Base-by-base conservation (phyloP, 257 asterid genomes). In the Capsicum chinense region DNA sequence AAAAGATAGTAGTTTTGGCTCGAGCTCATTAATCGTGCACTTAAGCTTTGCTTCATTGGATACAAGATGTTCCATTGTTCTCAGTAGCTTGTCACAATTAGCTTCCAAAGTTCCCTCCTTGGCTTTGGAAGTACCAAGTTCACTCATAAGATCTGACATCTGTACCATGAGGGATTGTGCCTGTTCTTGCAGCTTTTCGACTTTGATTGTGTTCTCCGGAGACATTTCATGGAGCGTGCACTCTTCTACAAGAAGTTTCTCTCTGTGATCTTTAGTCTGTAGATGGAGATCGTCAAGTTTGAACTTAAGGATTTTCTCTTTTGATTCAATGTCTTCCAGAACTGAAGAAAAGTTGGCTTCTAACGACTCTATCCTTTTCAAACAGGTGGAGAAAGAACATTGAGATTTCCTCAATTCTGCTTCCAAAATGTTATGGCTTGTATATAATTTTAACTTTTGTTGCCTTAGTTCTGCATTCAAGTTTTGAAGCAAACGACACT, bases 391-490 rank as follows among this genome's bases (percentile, higher is more conserved):
- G 56, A 81, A 21, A 66, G 70, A 70, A 81, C 87, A 66, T 80
- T 54, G 87, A n/a, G 74, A 82, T 39, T 57, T 85, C 83, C 92
- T 76, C 47, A 88, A 80, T 88, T 80, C 85, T 79, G 88, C 85
- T 86, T 89, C 92, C 82, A 89, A 79, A 79, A 17, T 79, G 84
- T 85, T 73, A 78, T 89, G 84, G 47, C 63, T 84, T 15, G 52
- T 35, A 60, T 86, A 85, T 83, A 90, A 15, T 73, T 85, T 78
- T 79, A 62, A 9, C 54, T 84, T 90, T 74, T 88, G 91, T 60
- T 85, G 88, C 84, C 88, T 88, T 26, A 89, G 83, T 67, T 88
- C 92, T 67, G 68, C 85, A n/a, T 84, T 89, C 60, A 86, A 79
- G 21, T 78, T 83, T 14, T 89, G 91, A 19, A 89, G 74, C 3